Conservation (phyloP, 1,284 basidiomycete species). For the Ceratobasidium sp. region DNA sequence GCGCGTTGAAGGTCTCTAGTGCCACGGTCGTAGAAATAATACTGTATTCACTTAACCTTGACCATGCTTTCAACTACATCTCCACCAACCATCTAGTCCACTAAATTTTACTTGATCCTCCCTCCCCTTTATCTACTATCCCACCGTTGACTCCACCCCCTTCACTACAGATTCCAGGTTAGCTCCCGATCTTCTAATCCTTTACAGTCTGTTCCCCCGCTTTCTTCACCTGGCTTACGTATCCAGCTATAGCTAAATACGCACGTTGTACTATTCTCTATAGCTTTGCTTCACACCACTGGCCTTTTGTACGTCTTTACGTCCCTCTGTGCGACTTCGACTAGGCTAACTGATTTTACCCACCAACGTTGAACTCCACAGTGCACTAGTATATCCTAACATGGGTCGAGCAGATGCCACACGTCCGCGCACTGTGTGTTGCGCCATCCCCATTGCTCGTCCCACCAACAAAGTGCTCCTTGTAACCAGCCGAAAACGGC, state of each 20-base stretch:
- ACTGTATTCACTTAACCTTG: constrained; percentile 25
- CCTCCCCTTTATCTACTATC: constrained; percentile 48
- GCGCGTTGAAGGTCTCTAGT: constrained; percentile 20
- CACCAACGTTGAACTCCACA: neutral
- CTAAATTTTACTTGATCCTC: constrained; percentile 53
- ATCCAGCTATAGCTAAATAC: constrained; percentile 19
- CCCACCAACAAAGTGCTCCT: constrained; percentile 77
- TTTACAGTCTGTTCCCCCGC: neutral
- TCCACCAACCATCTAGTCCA: constrained; percentile 54
- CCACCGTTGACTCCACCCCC: constrained; percentile 38
- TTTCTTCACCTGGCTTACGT: constrained; percentile 19
- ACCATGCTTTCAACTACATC: constrained; percentile 25
- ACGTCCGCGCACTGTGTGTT: constrained; percentile 65
- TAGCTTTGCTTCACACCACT: constrained; percentile 19
- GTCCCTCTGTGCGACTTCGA: constrained; percentile 20
- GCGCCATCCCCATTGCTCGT: constrained; percentile 81
- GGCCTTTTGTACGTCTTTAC: constrained; percentile 27
- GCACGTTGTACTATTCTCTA: no score
- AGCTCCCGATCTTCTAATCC: neutral
- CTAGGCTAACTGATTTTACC: constrained; percentile 32
- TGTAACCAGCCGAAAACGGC: constrained; percentile 81
- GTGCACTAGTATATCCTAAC: constrained; percentile 1
- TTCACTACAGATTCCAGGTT: neutral
- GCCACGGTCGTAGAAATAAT: constrained; percentile 30
- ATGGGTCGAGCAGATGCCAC: constrained; percentile 42